These are phyloP conservation scores for Puccinia novopanici DNA, from an alignment of 1,284 basidiomycete species.

Conservation along the genomic window DNA sequence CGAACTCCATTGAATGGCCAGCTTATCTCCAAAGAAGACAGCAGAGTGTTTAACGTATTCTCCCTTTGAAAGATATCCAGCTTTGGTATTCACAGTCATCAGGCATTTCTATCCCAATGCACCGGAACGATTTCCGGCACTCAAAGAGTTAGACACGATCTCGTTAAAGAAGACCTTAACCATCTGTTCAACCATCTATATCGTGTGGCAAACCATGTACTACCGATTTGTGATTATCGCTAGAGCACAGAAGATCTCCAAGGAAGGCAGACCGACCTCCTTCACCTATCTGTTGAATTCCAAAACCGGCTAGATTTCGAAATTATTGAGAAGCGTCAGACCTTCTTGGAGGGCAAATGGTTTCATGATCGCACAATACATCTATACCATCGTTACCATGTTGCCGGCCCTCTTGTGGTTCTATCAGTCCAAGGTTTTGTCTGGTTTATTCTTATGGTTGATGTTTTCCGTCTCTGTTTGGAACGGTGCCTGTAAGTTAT, in stretches of 20 bases:
- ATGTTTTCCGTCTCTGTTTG: conserved; percentile 56
- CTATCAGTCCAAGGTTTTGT: conserved; percentile 56
- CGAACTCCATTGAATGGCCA: not conserved
- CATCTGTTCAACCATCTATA: conserved; percentile 51
- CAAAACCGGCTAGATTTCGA: conserved; percentile 53
- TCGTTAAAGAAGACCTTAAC: conserved; percentile 13
- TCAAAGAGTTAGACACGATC: conserved; percentile 32
- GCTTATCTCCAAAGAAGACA: conserved; percentile 55
- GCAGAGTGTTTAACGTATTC: conserved; percentile 23
- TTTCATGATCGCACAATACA: conserved; percentile 18
- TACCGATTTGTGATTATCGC: conserved; percentile 57
- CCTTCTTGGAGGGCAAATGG: conserved; percentile 38
- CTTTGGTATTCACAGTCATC: conserved; percentile 48
- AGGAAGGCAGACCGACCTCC: conserved; percentile 56
- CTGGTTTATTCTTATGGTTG: conserved; percentile 54
- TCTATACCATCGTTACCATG: conserved; percentile 57
- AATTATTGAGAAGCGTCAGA: not conserved
- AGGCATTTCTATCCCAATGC: conserved; percentile 50
- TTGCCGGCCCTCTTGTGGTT: conserved; percentile 54
- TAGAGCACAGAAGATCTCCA: conserved; percentile 57
- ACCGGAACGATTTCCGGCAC: conserved; percentile 33
- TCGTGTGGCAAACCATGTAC: conserved; percentile 57
- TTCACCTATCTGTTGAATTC: conserved; percentile 58
- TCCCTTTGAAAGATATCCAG: conserved; percentile 36
- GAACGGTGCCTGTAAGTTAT: conserved; percentile 55